Evolutionary conservation across 164 flowering plant genomes (phyloP).

Genomic region (Nelumbo lutea): DNA sequence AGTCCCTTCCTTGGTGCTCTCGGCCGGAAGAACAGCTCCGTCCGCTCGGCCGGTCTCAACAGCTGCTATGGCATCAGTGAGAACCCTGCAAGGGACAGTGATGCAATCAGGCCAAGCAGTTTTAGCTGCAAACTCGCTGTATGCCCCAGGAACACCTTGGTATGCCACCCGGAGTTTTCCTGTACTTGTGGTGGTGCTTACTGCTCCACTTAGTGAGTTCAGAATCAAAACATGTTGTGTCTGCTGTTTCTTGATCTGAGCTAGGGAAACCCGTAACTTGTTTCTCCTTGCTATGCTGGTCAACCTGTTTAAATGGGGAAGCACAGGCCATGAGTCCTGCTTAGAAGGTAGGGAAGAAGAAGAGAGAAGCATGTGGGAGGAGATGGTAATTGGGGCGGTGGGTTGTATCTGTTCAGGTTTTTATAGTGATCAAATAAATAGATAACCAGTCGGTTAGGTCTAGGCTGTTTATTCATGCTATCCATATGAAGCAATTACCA

Average conservation of each 20-base stretch:
- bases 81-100: constrained; percentile 19
- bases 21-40: constrained; percentile 24
- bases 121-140: constrained; percentile 28
- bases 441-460: too few relatives aligned
- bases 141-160: constrained; percentile 32
- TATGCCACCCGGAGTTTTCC: constrained; percentile 20
- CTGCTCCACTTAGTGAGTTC: constrained; percentile 8
- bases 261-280: constrained; percentile 3
- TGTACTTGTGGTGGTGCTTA: not conserved
- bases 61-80: constrained; percentile 15
- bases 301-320: constrained; percentile 1
- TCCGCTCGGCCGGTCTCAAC: constrained; percentile 21
- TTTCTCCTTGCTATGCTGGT: not conserved
- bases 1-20: constrained; percentile 28
- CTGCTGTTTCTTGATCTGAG: not conserved
- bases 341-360: too few relatives aligned
- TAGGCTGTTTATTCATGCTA: too few relatives aligned
- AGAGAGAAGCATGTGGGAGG: too few relatives aligned
- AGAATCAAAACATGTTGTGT: not conserved
- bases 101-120: constrained; percentile 20
- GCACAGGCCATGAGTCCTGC: constrained; percentile 3
- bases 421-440: too few relatives aligned
- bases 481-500: too few relatives aligned
- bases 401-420: too few relatives aligned
- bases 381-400: too few relatives aligned